These are phyloP conservation scores for Carex cristatella DNA, from an alignment of 176 grass and related monocot species.

Conservation along the genomic window DNA sequence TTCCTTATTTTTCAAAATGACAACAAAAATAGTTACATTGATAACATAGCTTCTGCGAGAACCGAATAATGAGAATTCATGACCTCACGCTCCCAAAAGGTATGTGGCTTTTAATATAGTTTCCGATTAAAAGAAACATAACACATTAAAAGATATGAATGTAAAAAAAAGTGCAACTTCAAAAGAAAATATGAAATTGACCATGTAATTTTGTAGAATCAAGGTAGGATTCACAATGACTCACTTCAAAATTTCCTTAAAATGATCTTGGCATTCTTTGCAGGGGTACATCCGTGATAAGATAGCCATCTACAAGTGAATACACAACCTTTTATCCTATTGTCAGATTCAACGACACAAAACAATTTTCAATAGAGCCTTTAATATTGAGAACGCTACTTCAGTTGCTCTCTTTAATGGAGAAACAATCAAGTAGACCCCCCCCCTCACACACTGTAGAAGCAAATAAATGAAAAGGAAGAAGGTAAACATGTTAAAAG, in stretches of 20 bases:
- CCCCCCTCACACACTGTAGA: neutral
- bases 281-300: constrained; percentile 85
- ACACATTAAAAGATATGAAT: neutral
- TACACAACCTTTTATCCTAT: constrained; percentile 20
- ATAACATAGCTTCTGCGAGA: neutral
- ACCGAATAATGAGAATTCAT: neutral
- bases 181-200: neutral
- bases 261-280: constrained; percentile 93
- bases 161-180: neutral
- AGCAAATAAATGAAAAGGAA: neutral
- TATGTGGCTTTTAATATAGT: neutral
- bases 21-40: neutral
- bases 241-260: constrained; percentile 97
- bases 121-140: neutral
- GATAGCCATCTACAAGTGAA: constrained; percentile 71
- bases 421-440: neutral
- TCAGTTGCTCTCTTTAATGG: neutral
- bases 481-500: neutral
- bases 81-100: neutral
- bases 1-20: neutral
- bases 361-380: neutral
- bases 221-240: constrained; percentile 9
- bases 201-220: neutral
- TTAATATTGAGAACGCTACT: neutral
- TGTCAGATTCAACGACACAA: neutral